Base-by-base conservation (phyloP, 495 filamentous ascomycete genomes). In the Durotheca rogersii region DNA sequence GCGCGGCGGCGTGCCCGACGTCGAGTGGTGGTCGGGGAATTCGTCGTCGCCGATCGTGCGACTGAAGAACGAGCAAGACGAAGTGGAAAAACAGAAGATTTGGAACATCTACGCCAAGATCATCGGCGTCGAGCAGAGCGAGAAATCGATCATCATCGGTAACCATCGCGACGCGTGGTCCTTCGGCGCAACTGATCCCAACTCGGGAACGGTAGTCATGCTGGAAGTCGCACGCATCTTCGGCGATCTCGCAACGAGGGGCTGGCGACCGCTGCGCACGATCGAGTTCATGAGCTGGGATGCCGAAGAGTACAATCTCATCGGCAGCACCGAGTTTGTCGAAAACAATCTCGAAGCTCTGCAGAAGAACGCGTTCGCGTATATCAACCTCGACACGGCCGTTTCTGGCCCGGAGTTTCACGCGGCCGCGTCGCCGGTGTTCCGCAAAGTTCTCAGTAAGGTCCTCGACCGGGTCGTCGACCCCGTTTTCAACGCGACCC, bases 251-350 rank as follows among this genome's bases (percentile, higher is more conserved):
- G 70, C 81, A 12, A 69, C 67, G 10, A 79, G 78, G 29, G 90
- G 90, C 40, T 98, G 93, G 93, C 78, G 87, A 16, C 93, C 93
- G n/a, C 76, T 90, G 7, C 85, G 93, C 15, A 91, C 89, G 11
- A 94, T 98, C 59, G 84, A 90, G 60, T 98, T 98, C 65, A 87
- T 87, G 51, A 94, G 87, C 30, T 98, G 94, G 93, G 93, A 98
- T 64, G 93, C 77, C 20, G 85, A 85, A 58, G 89, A 91, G 66
- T 96, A 95, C 69, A 97, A 97, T 66, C 67, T 92, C 25, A 90
- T 96, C 43, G 93, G 93, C 10, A 93, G 89, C 7, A 97, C 94
- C 15, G 94, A 98, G 64, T 90, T 88, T 57, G 92, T 97, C 29
- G 93, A 98, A 71, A 88, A 94, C 33, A 87, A 94, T 50, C 73